Percentiles rank a stretch among this genome's conserved stretches.
phyloP scores from a whole-genome alignment of 2,329 filamentous ascomycete species.

The Stagonosporopsis cucurbitacearum region DNA sequence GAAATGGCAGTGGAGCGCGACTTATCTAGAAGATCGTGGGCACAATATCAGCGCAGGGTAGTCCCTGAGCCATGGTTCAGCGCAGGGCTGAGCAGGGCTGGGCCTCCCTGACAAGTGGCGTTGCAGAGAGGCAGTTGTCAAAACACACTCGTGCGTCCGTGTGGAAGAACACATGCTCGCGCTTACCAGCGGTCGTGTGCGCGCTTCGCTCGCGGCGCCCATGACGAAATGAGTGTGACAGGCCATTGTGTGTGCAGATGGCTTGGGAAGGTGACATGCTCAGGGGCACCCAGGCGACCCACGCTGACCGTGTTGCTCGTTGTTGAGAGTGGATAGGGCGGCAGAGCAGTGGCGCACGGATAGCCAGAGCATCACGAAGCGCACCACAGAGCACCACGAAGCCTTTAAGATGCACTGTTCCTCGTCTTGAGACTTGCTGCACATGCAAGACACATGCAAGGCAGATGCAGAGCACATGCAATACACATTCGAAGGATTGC shows the following conservation, averaged over 20 bases:
- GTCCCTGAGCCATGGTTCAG: conserved; percentile 6
- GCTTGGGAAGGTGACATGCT: conserved; percentile 2
- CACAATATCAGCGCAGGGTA: background rate
- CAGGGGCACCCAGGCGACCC: conserved; percentile 6
- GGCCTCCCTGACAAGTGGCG: background rate
- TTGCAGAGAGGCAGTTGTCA: background rate
- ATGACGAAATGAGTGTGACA: conserved; percentile 1
- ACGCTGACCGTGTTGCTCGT: conserved; percentile 5
- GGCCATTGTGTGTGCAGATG: too few species aligned
- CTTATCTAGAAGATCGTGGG: too few species aligned
- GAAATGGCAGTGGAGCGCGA: background rate
- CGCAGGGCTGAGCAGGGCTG: background rate
- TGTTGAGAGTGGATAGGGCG: conserved; percentile 17
- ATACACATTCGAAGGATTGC: background rate
- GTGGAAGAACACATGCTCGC: background rate
- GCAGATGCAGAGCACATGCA: background rate
- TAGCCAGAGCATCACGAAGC: background rate
- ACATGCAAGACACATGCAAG: too few species aligned
- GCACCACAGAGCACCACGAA: too few species aligned
- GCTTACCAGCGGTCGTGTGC: background rate
- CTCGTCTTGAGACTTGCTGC: too few species aligned
- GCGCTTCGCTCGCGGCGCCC: background rate
- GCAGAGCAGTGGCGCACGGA: conserved; percentile 14
- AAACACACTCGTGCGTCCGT: background rate
- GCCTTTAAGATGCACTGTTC: too few species aligned